Evolutionary conservation across 2,329 filamentous ascomycete species (phyloP), one percentile per base, ranked within the genome.

Genomic region (Botrytis byssoidea): DNA sequence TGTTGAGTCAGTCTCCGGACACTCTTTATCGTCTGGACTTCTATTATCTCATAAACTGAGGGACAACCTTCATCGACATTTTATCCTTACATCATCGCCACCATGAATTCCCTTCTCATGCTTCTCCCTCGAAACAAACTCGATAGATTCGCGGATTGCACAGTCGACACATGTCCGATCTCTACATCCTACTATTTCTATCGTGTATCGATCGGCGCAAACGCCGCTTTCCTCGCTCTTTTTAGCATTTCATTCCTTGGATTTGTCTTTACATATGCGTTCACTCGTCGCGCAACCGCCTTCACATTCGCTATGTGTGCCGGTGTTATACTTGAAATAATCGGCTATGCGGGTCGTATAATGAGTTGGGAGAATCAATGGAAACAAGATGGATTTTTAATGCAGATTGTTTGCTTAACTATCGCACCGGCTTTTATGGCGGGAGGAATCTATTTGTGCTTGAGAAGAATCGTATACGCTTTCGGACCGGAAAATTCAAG

Each of bases 401-500:
- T 89, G 55, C 88, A 91, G 79, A 86, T 90, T 55, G 85, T 88
- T 78, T 88, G 86, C 76, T 83, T 93, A 73, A 92, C 90, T 5
- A 86, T 92, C 74, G 90, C 84, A 0, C 90, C 91, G 0, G 89
- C 89, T 1, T 92, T 91, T 79, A 84, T 91, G 79, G 86, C 88
- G 14, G 90, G 88, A 0, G 88, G 85, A 1, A 86, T 92, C 59
- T 92, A 92, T 78, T 82, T 92, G 70, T 90, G 88, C 74, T 82
- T 92, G 67, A 80, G 85, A 18, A 82, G 83, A 57, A 86, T 88
- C 75, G 85, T 87, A 18, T 81, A 82, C 66, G 84, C 83, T 0
- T 86, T 86, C 76, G 86, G 86, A 0, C 79, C 83, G 0, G 83
- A 86, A 77, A 85, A 86, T 78, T 86, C 85, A n/a, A 79, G 85